Evolutionary conservation across 306 rosid species (phyloP).

Genomic region (Prosopis cineraria): DNA sequence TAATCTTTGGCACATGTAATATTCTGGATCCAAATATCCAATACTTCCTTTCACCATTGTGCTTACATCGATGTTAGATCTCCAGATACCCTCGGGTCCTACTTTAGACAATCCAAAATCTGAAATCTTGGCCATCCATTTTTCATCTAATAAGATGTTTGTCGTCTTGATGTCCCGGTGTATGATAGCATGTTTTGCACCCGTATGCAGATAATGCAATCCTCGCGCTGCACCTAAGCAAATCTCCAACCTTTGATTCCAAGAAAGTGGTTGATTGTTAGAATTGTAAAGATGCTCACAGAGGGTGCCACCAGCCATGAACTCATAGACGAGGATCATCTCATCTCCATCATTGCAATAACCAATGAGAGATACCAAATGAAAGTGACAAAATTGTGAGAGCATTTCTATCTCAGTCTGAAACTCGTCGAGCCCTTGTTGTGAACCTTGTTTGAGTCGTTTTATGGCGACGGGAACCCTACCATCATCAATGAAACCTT

Average conservation of each 20-base stretch:
- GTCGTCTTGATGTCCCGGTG: neutral
- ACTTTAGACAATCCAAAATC: neutral
- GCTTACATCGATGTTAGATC: neutral
- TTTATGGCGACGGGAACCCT: constrained; percentile 14
- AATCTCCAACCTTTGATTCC: neutral
- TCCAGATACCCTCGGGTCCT: too few relatives aligned
- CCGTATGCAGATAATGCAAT: neutral
- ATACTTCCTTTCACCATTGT: neutral
- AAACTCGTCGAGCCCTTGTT: neutral
- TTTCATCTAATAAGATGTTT: neutral
- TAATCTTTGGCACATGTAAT: neutral
- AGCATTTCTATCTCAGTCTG: neutral
- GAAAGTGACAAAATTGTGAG: neutral
- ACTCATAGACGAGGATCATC: neutral
- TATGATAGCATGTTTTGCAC: neutral
- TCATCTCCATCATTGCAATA: neutral
- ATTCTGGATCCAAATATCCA: constrained; percentile 19
- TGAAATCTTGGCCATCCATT: neutral
- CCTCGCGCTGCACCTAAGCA: neutral
- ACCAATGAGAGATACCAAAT: neutral
- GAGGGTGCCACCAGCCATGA: neutral
- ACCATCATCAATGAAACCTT: constrained; percentile 28
- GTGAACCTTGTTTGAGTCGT: neutral
- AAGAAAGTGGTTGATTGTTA: neutral
- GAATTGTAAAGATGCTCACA: neutral